A percentile compares a stretch with the other conserved stretches of the same genome.
Evolutionary conservation across 2,329 filamentous ascomycete genomes (phyloP).

Genomic region (Didymella lethalis): DNA sequence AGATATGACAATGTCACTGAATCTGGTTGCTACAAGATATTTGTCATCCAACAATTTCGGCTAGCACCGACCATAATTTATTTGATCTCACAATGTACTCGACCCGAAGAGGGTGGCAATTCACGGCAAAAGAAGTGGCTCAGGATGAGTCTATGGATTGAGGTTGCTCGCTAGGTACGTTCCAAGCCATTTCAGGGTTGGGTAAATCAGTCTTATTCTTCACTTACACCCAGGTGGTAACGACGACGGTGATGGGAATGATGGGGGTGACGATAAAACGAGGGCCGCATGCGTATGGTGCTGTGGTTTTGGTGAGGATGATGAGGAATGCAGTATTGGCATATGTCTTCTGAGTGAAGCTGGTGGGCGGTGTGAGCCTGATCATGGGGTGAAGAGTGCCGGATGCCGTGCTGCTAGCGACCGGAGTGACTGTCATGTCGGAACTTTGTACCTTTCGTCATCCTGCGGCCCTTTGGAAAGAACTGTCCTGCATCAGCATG

Average conservation of each 20-base stretch:
- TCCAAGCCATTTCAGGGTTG: neutral
- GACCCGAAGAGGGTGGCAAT: neutral
- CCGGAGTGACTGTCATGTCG: neutral
- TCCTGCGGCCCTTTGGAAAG: conserved; percentile 21
- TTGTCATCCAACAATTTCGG: neutral
- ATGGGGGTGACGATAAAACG: neutral
- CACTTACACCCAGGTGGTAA: neutral
- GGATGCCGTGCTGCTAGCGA: neutral
- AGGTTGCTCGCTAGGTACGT: neutral
- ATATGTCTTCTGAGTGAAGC: neutral
- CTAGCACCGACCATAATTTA: too few relatives aligned
- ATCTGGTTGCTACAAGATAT: neutral
- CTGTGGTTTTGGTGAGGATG: neutral
- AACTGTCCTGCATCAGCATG: conserved; percentile 22
- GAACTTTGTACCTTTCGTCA: conserved; percentile 13
- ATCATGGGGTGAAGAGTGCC: neutral
- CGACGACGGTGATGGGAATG: neutral
- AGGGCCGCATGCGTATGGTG: neutral
- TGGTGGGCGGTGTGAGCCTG: neutral
- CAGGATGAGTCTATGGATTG: neutral
- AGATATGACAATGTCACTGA: neutral
- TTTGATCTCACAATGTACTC: too few relatives aligned
- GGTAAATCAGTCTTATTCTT: neutral
- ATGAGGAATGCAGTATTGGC: neutral
- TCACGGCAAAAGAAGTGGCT: neutral